Evolutionary conservation across 805 yeast species (phyloP).

Genomic region (Saccharomycopsis sp.): DNA sequence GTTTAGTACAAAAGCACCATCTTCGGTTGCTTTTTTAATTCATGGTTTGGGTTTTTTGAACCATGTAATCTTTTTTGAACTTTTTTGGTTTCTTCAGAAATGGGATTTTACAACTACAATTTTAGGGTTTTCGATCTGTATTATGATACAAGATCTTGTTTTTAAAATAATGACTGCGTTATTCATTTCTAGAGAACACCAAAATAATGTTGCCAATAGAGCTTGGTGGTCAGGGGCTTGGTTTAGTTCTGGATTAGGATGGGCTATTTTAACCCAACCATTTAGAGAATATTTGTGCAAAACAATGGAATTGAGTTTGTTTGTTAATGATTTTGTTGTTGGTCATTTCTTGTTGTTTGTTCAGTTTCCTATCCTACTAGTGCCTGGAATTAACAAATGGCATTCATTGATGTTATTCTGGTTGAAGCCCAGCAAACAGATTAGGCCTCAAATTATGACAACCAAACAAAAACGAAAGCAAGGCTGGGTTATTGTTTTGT

Average conservation of each 20-base stretch:
- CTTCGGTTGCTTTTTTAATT: constrained; percentile 37
- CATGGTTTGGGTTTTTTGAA: constrained; percentile 39
- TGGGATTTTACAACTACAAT: constrained; percentile 44
- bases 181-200: constrained; percentile 45
- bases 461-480: constrained; percentile 33
- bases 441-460: constrained; percentile 36
- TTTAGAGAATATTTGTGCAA: constrained; percentile 48
- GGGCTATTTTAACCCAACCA: constrained; percentile 46
- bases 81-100: constrained; percentile 45
- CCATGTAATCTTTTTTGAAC: constrained; percentile 39
- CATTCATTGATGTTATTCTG: constrained; percentile 52
- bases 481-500: constrained; percentile 27
- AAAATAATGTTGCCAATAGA: constrained; percentile 40
- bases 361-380: constrained; percentile 42
- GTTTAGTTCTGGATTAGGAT: constrained; percentile 46
- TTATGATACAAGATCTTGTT: constrained; percentile 39
- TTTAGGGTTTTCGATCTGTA: constrained; percentile 41
- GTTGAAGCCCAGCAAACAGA: constrained; percentile 41
- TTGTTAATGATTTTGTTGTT: constrained; percentile 41
- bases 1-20: constrained; percentile 33
- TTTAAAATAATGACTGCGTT: constrained; percentile 35
- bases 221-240: constrained; percentile 71
- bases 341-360: constrained; percentile 42
- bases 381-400: constrained; percentile 48
- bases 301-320: constrained; percentile 43